Evolutionary conservation across 257 asterid genomes (phyloP).

Genomic region (Capsicum rhomboideum): DNA sequence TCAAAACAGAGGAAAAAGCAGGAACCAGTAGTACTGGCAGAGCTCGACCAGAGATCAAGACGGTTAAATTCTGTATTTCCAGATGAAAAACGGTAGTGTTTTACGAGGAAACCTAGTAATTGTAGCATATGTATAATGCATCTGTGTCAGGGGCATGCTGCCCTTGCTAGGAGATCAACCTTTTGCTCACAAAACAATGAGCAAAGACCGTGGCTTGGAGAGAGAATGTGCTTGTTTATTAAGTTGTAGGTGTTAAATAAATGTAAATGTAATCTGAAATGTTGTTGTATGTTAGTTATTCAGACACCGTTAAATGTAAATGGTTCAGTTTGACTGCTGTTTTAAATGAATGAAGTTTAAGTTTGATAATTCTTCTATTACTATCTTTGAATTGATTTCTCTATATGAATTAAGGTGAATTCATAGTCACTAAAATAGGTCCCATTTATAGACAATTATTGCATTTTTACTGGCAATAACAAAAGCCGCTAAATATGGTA

Average conservation of each 20-base stretch:
- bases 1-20: slow-evolving; percentile 94
- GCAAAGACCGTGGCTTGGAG: neutral
- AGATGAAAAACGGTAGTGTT: slow-evolving; percentile 25
- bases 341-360: too few relatives aligned
- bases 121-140: neutral
- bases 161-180: neutral
- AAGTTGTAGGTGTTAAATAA: neutral
- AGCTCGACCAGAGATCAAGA: slow-evolving; percentile 77
- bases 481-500: too few relatives aligned
- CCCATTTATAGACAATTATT: too few relatives aligned
- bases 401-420: too few relatives aligned
- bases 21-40: slow-evolving; percentile 96
- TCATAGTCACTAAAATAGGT: too few relatives aligned
- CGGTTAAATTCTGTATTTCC: slow-evolving; percentile 44
- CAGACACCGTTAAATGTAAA: too few relatives aligned
- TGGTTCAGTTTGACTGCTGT: too few relatives aligned
- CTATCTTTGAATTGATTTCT: too few relatives aligned
- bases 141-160: neutral
- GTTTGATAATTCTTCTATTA: too few relatives aligned
- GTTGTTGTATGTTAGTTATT: neutral
- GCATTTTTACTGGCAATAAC: too few relatives aligned
- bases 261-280: neutral
- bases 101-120: neutral
- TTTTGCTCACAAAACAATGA: neutral
- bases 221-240: neutral